These are phyloP conservation scores for Eucalyptus curtisii DNA, from an alignment of 345 rosid genomes.

Conservation along the genomic window DNA sequence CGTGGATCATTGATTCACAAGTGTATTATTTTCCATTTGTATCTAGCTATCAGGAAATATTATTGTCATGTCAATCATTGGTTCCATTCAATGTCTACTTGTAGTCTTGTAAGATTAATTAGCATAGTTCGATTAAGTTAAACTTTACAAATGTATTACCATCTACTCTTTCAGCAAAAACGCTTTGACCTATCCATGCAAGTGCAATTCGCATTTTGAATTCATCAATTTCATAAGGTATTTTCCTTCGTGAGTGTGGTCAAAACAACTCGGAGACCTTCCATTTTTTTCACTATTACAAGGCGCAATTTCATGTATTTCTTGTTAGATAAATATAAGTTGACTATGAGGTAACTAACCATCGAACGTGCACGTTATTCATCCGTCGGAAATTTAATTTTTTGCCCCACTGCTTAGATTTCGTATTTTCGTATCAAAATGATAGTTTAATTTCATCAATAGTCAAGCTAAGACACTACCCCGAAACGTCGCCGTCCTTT, in stretches of 20 bases:
- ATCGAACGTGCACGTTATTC: background rate
- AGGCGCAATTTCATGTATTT: too few relatives aligned
- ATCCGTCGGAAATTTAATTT: fast-evolving
- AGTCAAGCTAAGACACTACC: fast-evolving
- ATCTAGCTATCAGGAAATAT: background rate
- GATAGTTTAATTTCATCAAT: background rate
- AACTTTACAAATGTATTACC: background rate
- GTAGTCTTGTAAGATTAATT: background rate
- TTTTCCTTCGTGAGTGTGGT: fast-evolving
- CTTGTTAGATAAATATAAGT: fast-evolving
- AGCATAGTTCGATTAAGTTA: background rate
- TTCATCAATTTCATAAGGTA: fast-evolving
- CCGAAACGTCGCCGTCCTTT: background rate
- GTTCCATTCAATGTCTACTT: background rate
- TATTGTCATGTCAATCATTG: background rate
- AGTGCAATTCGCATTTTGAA: background rate
- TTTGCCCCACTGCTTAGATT: background rate
- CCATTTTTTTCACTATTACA: fast-evolving
- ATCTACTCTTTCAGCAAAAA: background rate
- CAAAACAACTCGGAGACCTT: fast-evolving
- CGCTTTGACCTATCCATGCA: fast-evolving
- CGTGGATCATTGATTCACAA: fast-evolving
- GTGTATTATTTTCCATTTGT: fast-evolving
- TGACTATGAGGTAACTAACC: background rate
- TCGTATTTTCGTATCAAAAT: background rate